These are phyloP conservation scores for Eurotiales sp. DNA, from an alignment of 2,329 filamentous ascomycete species.

Conservation along the genomic window DNA sequence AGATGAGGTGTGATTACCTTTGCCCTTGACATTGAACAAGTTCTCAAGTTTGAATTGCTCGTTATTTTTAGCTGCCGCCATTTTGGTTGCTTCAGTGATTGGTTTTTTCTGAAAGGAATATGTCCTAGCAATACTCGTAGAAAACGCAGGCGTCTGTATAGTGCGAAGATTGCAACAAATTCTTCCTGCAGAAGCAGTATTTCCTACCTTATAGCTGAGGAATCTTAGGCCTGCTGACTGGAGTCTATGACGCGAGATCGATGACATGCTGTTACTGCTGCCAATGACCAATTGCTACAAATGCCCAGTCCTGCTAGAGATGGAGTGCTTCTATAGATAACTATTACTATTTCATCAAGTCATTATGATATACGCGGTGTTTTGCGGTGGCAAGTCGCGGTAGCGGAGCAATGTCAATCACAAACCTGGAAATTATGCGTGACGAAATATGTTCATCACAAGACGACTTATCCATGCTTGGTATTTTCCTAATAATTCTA, in stretches of 20 bases:
- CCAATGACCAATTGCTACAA: background rate
- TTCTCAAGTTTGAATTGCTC: slow-evolving; percentile 47
- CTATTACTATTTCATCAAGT: too few relatives aligned
- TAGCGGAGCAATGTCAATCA: too few relatives aligned
- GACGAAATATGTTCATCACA: too few relatives aligned
- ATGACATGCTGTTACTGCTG: background rate
- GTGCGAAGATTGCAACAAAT: background rate
- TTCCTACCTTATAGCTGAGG: background rate
- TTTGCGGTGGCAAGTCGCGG: too few relatives aligned
- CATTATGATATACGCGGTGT: too few relatives aligned
- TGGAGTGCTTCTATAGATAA: too few relatives aligned
- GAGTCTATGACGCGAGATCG: slow-evolving; percentile 6
- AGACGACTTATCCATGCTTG: too few relatives aligned
- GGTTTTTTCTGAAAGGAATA: background rate
- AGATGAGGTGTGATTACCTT: slow-evolving; percentile 25
- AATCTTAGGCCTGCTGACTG: too few relatives aligned
- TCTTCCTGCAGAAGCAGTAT: background rate
- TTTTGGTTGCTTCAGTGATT: slow-evolving; percentile 20
- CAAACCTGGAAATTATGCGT: too few relatives aligned
- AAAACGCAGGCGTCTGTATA: too few relatives aligned
- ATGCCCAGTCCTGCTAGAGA: too few relatives aligned
- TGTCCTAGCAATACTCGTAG: background rate
- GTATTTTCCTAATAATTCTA: too few relatives aligned
- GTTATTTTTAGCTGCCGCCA: slow-evolving; percentile 42
- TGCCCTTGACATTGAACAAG: slow-evolving; percentile 54